These are phyloP conservation scores for Crassisporium funariophilum DNA, from an alignment of 768 basidiomycete genomes.

Conservation along the genomic window DNA sequence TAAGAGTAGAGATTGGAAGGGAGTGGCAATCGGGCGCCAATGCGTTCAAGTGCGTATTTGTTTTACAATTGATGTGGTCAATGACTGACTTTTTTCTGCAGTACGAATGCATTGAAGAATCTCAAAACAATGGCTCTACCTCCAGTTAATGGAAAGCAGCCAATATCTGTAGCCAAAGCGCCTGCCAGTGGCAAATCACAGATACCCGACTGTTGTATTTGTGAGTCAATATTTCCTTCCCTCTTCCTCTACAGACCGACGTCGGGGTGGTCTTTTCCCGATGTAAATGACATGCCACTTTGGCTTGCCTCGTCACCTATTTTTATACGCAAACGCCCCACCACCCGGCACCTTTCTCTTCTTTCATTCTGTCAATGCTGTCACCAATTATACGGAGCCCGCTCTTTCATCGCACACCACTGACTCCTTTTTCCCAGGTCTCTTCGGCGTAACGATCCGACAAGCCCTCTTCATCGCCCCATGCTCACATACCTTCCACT, in stretches of 20 bases:
- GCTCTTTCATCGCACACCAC: not conserved
- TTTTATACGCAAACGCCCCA: too few species aligned
- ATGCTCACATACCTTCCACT: slow-evolving; percentile 95
- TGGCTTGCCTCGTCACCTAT: too few species aligned
- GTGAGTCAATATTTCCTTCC: slow-evolving; percentile 44
- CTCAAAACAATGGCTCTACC: slow-evolving; percentile 67
- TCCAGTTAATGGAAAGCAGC: slow-evolving; percentile 17
- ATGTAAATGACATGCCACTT: too few species aligned
- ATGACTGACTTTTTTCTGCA: slow-evolving; percentile 25
- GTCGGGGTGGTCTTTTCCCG: too few species aligned
- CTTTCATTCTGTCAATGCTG: slow-evolving; percentile 2
- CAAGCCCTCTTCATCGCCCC: slow-evolving; percentile 98
- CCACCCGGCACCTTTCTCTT: slow-evolving; percentile 10
- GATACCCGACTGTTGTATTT: slow-evolving; percentile 92
- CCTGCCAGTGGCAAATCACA: slow-evolving; percentile 31
- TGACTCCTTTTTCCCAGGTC: slow-evolving; percentile 29
- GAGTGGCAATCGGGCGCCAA: slow-evolving; percentile 91
- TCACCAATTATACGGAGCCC: too few species aligned
- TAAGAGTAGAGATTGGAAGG: slow-evolving; percentile 82
- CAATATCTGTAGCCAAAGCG: slow-evolving; percentile 16
- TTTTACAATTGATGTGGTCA: slow-evolving; percentile 5
- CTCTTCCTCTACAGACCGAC: slow-evolving; percentile 1
- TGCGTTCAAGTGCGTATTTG: slow-evolving; percentile 79
- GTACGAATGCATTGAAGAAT: slow-evolving; percentile 74
- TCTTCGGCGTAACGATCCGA: slow-evolving; percentile 89